Evolutionary conservation across 176 grass and related monocot species (phyloP).

Genomic region (Aegilops sharonensis): DNA sequence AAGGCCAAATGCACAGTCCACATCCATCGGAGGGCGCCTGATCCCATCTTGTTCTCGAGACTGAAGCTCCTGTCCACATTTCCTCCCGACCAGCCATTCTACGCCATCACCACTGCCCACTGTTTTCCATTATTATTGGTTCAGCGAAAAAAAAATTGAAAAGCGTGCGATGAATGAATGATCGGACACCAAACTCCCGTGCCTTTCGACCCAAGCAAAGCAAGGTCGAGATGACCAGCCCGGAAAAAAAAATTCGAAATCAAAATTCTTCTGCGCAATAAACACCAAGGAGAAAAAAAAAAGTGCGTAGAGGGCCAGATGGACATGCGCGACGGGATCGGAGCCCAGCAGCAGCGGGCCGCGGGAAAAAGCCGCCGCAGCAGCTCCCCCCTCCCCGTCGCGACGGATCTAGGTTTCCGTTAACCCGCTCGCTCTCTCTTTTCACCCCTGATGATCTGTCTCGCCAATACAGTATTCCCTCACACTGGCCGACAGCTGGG

Average conservation of each 20-base stretch:
- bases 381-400: too few species aligned
- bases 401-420: constrained; percentile 57
- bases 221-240: background rate
- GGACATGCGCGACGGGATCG: background rate
- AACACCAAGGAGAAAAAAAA: background rate
- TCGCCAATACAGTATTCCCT: background rate
- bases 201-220: constrained; percentile 9
- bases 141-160: background rate
- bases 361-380: background rate
- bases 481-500: background rate
- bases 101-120: background rate
- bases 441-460: background rate
- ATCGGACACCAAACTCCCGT: background rate
- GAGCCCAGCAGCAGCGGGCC: background rate
- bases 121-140: background rate
- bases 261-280: background rate
- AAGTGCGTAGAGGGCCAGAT: background rate
- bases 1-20: background rate
- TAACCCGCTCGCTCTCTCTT: background rate
- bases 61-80: background rate
- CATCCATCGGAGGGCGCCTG: background rate
- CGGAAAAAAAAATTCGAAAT: background rate
- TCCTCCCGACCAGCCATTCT: background rate
- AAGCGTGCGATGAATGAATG: background rate
- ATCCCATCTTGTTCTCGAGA: too few species aligned